Evolutionary conservation across 164 flowering plant species (phyloP), one percentile per base, ranked within the genome.

Genomic region (Chimonanthus salicifolius): DNA sequence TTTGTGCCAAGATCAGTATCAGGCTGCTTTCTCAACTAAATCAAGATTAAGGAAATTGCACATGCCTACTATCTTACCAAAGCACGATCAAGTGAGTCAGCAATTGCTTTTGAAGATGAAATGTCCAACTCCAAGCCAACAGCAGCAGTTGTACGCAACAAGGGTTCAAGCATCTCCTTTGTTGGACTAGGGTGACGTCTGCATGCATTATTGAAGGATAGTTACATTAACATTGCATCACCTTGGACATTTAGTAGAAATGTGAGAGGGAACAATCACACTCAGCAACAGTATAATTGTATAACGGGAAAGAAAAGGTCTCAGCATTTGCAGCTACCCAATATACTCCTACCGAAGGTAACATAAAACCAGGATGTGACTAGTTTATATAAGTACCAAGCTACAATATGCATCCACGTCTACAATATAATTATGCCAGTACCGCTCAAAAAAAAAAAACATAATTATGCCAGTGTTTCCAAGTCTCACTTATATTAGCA

Each of bases 121-220:
- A 88, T 82, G 82, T 95, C 99, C 88, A 95, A 87, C 82, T 67
- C 69, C 64, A 93, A 75, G 77, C 98, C 99, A 80, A 90, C 82
- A 78, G 99, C 89, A 75, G 88, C 89, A 79, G 99, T 91, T 72
- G 95, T 94, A 45, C 90, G 94, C 71, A 94, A 76, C 72, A 95
- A 78, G 69, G 99, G 98, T 82, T 95, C 97, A 74, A 95, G 98
- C 98, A 93, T 95, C 80, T 95, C 99, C 70, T 82, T 87, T 9
- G 97, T 90, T 46, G 99, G 99, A 80, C 80, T 87, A 54, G 99
- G 99, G 86, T 96, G 99, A 18, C 99, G 98, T 86, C 99, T 96
- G 88, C 79, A 83, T 8, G 47, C 15, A 78, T 49, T 64, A 66
- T 44, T 49, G 70, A 72, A 49, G 62, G 33, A 44, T 63, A 72